Percentiles rank a stretch among this genome's conserved stretches.
Evolutionary conservation across 495 filamentous ascomycete species (phyloP).

Genomic region (Aspergillus campestris): DNA sequence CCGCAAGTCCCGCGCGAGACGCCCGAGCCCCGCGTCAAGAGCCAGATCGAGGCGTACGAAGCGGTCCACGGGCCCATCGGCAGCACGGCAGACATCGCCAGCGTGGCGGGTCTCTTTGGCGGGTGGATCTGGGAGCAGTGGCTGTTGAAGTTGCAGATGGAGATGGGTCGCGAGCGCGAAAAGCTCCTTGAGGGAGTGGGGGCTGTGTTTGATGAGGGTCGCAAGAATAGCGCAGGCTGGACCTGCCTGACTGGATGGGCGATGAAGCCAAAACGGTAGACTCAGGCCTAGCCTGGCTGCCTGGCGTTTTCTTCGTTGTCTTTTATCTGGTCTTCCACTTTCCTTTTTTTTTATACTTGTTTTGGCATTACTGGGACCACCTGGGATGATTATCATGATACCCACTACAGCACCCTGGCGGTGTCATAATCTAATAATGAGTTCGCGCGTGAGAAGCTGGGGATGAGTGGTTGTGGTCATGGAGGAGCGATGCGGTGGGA

Average conservation of each 20-base stretch:
- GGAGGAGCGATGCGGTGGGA: too few species aligned
- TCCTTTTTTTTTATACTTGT: not conserved
- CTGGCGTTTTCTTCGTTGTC: not conserved
- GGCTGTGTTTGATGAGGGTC: slow-evolving; percentile 75
- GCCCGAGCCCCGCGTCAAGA: slow-evolving; percentile 45
- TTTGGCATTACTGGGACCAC: not conserved
- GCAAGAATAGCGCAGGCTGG: slow-evolving; percentile 72
- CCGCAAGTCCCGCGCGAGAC: slow-evolving; percentile 38
- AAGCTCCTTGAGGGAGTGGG: slow-evolving; percentile 69
- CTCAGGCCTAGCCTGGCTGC: not conserved
- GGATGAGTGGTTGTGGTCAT: too few species aligned
- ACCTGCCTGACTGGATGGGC: slow-evolving; percentile 81
- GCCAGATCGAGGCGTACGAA: slow-evolving; percentile 39
- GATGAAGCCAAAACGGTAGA: slow-evolving; percentile 60
- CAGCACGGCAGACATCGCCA: slow-evolving; percentile 63
- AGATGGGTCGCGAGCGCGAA: slow-evolving; percentile 62
- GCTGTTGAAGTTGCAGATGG: slow-evolving; percentile 77
- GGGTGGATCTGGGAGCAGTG: slow-evolving; percentile 95
- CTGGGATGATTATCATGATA: slow-evolving; percentile 2
- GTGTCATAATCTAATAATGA: slow-evolving; percentile 3
- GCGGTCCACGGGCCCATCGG: slow-evolving; percentile 64
- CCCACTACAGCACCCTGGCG: slow-evolving; percentile 3
- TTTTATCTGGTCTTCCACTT: not conserved
- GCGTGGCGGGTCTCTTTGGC: slow-evolving; percentile 71
- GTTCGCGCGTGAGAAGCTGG: too few species aligned